Percentiles rank a stretch among this genome's conserved stretches.
Conservation (phyloP, 2,329 filamentous ascomycete species). For the Aspergillus hiratsukae region DNA sequence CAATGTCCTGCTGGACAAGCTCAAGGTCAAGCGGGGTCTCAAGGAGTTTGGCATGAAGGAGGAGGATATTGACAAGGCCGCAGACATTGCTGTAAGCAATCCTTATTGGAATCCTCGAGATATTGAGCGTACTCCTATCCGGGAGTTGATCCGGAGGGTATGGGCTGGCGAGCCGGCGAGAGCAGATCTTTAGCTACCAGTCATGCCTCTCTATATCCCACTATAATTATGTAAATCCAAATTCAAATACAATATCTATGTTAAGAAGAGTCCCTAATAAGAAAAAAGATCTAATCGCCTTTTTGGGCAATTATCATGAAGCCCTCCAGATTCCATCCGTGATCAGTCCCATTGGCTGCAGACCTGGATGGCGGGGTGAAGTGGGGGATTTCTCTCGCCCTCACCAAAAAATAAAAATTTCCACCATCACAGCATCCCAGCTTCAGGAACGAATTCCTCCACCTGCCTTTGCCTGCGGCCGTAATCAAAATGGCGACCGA, state of each 20-base stretch:
- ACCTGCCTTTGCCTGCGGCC: not conserved
- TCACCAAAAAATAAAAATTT: constrained; percentile 18
- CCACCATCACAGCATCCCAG: constrained; percentile 6
- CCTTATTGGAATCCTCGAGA: constrained; percentile 57
- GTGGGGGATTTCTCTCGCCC: constrained; percentile 24
- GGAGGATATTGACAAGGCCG: constrained; percentile 56
- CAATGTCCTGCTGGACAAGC: constrained; percentile 51
- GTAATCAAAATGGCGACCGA: constrained; percentile 22
- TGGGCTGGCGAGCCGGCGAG: constrained; percentile 57
- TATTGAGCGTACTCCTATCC: constrained; percentile 49
- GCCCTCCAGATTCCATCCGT: not conserved
- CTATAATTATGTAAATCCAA: not conserved
- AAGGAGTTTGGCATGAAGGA: constrained; percentile 58
- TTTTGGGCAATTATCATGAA: not conserved
- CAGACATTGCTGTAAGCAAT: constrained; percentile 55
- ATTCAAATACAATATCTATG: not conserved
- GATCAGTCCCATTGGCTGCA: constrained; percentile 10
- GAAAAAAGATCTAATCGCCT: not conserved
- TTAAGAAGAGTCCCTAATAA: not conserved
- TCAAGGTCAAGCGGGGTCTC: constrained; percentile 51
- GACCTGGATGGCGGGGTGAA: constrained; percentile 27
- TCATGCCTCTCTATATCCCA: not conserved
- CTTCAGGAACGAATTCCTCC: not conserved
- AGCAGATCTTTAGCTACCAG: constrained; percentile 44
- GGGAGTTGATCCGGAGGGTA: constrained; percentile 56